Conservation (phyloP, 108 stramenopile genomes). For the Pinguiococcus pyrenoidosus region DNA sequence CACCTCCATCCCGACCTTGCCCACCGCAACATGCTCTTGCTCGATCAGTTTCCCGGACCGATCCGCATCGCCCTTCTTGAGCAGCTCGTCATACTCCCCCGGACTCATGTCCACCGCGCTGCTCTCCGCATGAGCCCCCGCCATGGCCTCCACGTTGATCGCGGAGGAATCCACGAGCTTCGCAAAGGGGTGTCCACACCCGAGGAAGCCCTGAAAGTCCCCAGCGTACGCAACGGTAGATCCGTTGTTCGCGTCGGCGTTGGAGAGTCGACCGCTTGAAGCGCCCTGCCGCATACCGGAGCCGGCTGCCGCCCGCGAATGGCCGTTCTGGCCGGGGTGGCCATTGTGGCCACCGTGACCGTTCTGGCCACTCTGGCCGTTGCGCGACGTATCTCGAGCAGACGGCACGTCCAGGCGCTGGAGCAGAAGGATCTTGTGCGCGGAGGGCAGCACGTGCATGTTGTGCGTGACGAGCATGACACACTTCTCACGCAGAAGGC, state of each 20-base stretch:
- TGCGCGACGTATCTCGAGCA: no score
- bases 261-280: no score
- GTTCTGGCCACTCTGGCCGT: no score
- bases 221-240: no score
- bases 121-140: background rate
- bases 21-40: conserved; percentile 34
- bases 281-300: no score
- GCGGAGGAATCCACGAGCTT: no score
- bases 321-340: no score
- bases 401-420: background rate
- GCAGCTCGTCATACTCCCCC: background rate
- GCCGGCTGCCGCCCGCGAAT: no score
- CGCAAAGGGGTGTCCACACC: no score
- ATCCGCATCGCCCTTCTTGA: background rate
- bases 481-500: conserved; percentile 40
- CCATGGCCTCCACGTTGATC: background rate
- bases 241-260: no score
- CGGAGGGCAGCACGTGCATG: background rate
- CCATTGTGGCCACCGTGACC: no score
- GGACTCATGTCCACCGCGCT: background rate
- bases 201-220: no score
- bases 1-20: conserved; percentile 41
- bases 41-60: conserved; percentile 16
- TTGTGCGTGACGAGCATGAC: conserved; percentile 77
- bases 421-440: conserved; percentile 4